These are phyloP conservation scores for Cystobasidium tubakii DNA, from an alignment of 768 basidiomycete species.

Conservation along the genomic window DNA sequence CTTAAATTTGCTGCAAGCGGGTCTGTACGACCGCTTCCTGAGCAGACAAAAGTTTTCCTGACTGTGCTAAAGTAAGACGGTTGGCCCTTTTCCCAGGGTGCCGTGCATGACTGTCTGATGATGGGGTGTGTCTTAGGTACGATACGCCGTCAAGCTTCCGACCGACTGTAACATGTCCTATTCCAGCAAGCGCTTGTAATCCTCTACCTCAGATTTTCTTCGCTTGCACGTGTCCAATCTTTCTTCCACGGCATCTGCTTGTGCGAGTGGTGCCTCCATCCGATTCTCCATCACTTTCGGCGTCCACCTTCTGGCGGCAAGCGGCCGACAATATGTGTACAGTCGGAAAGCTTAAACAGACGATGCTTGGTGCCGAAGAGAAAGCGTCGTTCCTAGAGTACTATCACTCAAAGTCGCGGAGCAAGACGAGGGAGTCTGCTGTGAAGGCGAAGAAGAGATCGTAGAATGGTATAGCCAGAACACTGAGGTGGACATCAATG, in stretches of 20 bases:
- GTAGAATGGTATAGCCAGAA: background rate
- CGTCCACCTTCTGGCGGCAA: background rate
- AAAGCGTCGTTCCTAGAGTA: slow-evolving; percentile 13
- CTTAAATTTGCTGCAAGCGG: background rate
- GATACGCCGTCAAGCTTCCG: slow-evolving; percentile 4
- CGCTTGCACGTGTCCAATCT: background rate
- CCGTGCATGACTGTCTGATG: too few species aligned
- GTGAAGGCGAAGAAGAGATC: background rate
- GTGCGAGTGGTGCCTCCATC: background rate
- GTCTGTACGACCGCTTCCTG: background rate
- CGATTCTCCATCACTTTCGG: background rate
- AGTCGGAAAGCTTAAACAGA: slow-evolving; percentile 21
- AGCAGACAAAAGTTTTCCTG: background rate
- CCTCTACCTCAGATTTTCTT: background rate
- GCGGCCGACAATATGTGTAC: background rate
- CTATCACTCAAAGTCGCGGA: slow-evolving; percentile 5
- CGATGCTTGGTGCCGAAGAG: slow-evolving; percentile 3
- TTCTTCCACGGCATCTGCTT: background rate
- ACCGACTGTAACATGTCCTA: slow-evolving; percentile 1
- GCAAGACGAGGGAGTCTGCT: background rate
- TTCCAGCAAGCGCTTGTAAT: background rate
- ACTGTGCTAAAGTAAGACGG: background rate
- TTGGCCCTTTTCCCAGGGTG: background rate
- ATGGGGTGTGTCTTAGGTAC: background rate
- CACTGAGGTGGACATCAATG: background rate